Percentiles rank a stretch among this genome's conserved stretches.
phyloP scores from a whole-genome alignment of 805 yeast genomes.

The Saccharomycodes ludwigii region DNA sequence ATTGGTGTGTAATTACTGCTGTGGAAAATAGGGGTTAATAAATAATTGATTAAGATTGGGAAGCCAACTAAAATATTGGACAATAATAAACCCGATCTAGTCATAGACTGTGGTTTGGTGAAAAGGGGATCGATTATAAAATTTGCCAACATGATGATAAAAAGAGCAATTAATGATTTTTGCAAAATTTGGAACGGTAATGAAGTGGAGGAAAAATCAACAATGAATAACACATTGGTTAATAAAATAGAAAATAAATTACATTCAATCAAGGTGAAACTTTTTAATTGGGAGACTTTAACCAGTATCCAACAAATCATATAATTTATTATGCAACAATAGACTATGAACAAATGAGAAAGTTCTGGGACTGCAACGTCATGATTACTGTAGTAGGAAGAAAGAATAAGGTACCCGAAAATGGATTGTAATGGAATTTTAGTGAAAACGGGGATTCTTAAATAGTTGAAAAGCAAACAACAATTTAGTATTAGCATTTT shows the following conservation, averaged over 20 bases:
- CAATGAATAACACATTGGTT: slow-evolving; percentile 23
- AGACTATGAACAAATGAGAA: slow-evolving; percentile 13
- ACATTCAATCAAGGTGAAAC: slow-evolving; percentile 27
- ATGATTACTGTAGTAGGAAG: slow-evolving; percentile 5
- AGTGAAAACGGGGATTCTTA: slow-evolving; percentile 8
- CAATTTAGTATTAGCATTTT: slow-evolving; percentile 2
- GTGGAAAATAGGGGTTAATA: slow-evolving; percentile 5
- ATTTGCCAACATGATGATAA: slow-evolving; percentile 14
- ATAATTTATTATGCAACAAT: slow-evolving; percentile 17
- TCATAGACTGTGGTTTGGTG: slow-evolving; percentile 8
- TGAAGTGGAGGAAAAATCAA: slow-evolving; percentile 14
- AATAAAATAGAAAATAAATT: slow-evolving; percentile 26
- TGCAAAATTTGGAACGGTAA: slow-evolving; percentile 20
- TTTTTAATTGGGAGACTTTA: slow-evolving; percentile 23
- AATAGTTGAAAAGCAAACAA: slow-evolving; percentile 5
- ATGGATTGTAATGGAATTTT: slow-evolving; percentile 16
- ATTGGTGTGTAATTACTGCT: slow-evolving; percentile 14
- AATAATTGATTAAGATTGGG: slow-evolving; percentile 13
- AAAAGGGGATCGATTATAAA: slow-evolving; percentile 11
- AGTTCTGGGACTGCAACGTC: slow-evolving; percentile 9
- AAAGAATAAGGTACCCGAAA: slow-evolving; percentile 12
- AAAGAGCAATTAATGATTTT: slow-evolving; percentile 22
- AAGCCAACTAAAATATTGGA: slow-evolving; percentile 12
- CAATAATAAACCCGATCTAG: slow-evolving; percentile 17
- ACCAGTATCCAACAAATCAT: slow-evolving; percentile 16